These are phyloP conservation scores for Sugiyamaella mastotermitis DNA, from an alignment of 805 yeast species.

Conservation along the genomic window DNA sequence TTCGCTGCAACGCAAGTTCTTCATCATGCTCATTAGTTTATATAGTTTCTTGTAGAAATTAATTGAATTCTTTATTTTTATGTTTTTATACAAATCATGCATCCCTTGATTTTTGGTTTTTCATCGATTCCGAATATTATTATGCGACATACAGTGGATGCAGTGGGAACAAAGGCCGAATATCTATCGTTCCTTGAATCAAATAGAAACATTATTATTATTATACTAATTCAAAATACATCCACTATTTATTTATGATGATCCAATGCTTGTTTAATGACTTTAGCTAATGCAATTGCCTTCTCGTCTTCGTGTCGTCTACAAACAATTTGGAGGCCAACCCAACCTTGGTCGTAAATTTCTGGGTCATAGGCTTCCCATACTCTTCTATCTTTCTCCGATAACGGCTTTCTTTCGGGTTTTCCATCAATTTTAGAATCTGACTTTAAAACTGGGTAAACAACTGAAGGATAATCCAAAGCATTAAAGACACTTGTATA, in stretches of 20 bases:
- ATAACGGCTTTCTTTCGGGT: slow-evolving; percentile 15
- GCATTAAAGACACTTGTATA: slow-evolving; percentile 9
- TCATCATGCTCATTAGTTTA: slow-evolving; percentile 6
- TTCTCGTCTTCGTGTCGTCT: slow-evolving; percentile 56
- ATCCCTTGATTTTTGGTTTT: slow-evolving; percentile 1
- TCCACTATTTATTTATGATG: too few species aligned
- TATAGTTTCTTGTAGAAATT: not conserved
- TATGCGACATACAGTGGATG: too few species aligned
- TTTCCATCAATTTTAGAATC: slow-evolving; percentile 5
- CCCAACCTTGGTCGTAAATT: slow-evolving; percentile 46
- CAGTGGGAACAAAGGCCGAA: too few species aligned
- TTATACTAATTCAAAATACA: too few species aligned
- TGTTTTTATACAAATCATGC: too few species aligned
- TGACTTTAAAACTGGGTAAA: slow-evolving; percentile 2
- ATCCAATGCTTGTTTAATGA: slow-evolving; percentile 6
- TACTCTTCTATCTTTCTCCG: slow-evolving; percentile 31
- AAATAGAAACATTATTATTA: too few species aligned
- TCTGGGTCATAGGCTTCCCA: slow-evolving; percentile 40
- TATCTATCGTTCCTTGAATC: too few species aligned
- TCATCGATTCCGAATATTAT: not conserved
- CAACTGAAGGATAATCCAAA: slow-evolving; percentile 6
- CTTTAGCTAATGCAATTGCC: slow-evolving; percentile 33
- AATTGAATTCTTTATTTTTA: not conserved
- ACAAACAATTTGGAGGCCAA: slow-evolving; percentile 49
- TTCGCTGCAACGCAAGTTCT: slow-evolving; percentile 21